Evolutionary conservation across 2,329 filamentous ascomycete species (phyloP).

Genomic region (Alternaria rosae): DNA sequence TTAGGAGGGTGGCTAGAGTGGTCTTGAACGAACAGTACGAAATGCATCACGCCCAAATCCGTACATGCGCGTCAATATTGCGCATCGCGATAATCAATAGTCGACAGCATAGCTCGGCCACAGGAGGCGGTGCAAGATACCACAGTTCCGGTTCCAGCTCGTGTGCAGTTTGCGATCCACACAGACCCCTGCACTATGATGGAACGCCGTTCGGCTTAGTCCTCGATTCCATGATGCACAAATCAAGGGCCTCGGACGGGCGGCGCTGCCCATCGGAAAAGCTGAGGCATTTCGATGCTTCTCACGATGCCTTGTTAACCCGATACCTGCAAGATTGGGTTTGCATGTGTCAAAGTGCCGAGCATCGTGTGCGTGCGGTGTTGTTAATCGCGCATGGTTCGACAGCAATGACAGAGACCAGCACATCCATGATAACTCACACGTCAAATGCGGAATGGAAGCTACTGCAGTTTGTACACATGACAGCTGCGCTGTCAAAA

Average conservation of each 20-base stretch:
- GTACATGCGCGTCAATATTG: background rate
- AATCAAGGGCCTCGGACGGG: slow-evolving; percentile 33
- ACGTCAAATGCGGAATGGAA: background rate
- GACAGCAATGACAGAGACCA: background rate
- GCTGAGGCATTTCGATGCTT: slow-evolving; percentile 31
- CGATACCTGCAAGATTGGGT: background rate
- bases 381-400: slow-evolving; percentile 11
- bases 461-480: background rate
- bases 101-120: slow-evolving; percentile 10
- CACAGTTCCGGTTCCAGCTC: slow-evolving; percentile 40
- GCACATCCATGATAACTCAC: background rate
- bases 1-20: background rate
- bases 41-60: background rate
- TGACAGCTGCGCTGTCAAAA: background rate
- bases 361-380: background rate
- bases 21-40: background rate
- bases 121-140: slow-evolving; percentile 32
- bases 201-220: slow-evolving; percentile 13
- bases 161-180: slow-evolving; percentile 25
- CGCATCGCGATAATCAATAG: background rate
- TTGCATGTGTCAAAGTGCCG: slow-evolving; percentile 22
- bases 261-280: slow-evolving; percentile 29
- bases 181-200: slow-evolving; percentile 26
- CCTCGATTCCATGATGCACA: slow-evolving; percentile 16
- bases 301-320: slow-evolving; percentile 12